Base-by-base conservation (phyloP, 2,329 filamentous ascomycete genomes). In the Stagonosporopsis chrysanthemi region DNA sequence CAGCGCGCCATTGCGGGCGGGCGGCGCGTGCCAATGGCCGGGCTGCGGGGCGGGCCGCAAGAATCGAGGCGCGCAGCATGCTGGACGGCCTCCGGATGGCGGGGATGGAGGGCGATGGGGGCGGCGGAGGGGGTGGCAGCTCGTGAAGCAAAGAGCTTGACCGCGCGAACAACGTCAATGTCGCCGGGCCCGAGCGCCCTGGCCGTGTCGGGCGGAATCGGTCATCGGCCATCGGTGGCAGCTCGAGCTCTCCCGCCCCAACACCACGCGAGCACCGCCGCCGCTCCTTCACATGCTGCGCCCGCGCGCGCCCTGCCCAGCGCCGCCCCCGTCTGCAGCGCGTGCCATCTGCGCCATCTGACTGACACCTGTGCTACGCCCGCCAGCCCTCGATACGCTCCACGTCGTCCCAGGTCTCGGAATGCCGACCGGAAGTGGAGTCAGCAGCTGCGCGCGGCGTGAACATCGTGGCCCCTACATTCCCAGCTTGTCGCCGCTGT, bases 61-160 rank as follows among this genome's bases (percentile, higher is more conserved):
- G 76, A 75, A 84, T 77, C 70, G 82, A 82, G 69, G 79, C 80
- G 77, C 82, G 82, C 81, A 84, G 80, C 83, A 85, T 84, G 68
- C 71, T 80, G 78, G 74, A 80, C 81, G 77, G 77, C 71, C 70
- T 69, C 66, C 64, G 63, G 65, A 66, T 67, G 63, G 66, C 62
- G 62, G 52, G 50, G 61, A 67, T 64, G 65, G 58, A 54, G 42
- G 47, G 23, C 17, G 59, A 53, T 54, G 58, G 59, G 58, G 51
- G 48, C 49, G 60, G 59, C 55, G 63, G 47, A 38, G 52, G 56
- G 48, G 39, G 22, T 44, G 52, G 29, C 22, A 52, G 41, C 48
- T 39, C 14, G 22, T 46, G 14, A n/a, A 48, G 40, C 54, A 63
- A 56, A 52, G 61, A 52, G 62, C 63, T 52, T 41, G 28, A 46